These are phyloP conservation scores for Solanum peruvianum DNA, from an alignment of 257 asterid genomes.

Conservation along the genomic window DNA sequence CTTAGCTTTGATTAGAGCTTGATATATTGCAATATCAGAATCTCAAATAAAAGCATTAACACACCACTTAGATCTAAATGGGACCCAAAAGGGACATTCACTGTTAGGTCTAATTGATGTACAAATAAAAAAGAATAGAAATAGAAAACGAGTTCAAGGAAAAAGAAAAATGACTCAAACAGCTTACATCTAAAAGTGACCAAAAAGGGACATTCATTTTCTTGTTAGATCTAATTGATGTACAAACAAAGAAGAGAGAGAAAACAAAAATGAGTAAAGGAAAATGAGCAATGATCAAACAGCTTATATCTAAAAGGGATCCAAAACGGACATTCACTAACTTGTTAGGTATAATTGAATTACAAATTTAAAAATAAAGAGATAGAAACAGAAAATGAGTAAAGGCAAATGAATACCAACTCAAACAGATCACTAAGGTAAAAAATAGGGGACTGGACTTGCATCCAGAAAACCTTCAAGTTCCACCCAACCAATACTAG, in stretches of 20 bases:
- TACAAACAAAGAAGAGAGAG: background rate
- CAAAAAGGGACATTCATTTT: background rate
- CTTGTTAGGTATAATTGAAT: background rate
- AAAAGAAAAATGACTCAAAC: background rate
- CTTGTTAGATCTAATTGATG: background rate
- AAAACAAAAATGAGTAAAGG: background rate
- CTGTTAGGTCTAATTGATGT: background rate
- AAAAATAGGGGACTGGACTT: background rate
- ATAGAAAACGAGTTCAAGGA: background rate
- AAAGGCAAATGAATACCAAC: background rate
- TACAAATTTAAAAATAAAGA: background rate
- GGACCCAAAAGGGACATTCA: background rate
- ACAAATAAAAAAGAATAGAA: background rate
- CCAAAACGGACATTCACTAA: background rate
- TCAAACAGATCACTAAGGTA: background rate
- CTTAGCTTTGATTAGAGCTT: background rate
- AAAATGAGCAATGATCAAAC: background rate
- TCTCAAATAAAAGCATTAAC: background rate
- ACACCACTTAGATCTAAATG: background rate
- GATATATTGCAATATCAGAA: background rate
- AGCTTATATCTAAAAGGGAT: background rate
- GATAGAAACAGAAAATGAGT: background rate
- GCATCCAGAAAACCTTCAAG: background rate
- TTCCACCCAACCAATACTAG: background rate
- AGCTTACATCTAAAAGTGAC: background rate